Evolutionary conservation across 345 rosid species (phyloP).

Genomic region (Dimocarpus longan): DNA sequence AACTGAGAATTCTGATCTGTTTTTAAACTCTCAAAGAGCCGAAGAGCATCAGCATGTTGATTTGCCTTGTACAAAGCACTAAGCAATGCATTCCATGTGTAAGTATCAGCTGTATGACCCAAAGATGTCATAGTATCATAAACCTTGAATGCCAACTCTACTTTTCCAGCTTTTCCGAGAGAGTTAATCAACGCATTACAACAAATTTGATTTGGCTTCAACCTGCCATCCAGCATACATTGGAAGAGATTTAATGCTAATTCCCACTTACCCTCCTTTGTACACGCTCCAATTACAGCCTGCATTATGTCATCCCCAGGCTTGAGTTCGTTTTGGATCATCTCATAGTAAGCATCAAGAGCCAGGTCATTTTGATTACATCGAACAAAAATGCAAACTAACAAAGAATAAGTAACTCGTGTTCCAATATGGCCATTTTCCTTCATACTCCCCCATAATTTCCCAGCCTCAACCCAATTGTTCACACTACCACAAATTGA

Average conservation of each 20-base stretch:
- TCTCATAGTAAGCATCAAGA: slow-evolving; percentile 67
- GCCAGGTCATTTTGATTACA: slow-evolving; percentile 67
- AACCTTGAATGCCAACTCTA: slow-evolving; percentile 58
- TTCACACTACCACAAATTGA: slow-evolving; percentile 62
- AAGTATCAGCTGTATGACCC: slow-evolving; percentile 67
- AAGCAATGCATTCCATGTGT: slow-evolving; percentile 79
- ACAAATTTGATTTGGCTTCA: slow-evolving; percentile 60
- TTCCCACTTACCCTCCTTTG: slow-evolving; percentile 68
- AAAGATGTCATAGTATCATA: slow-evolving; percentile 45
- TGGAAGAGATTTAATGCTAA: slow-evolving; percentile 56
- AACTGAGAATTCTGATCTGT: slow-evolving; percentile 35
- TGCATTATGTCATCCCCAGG: slow-evolving; percentile 59
- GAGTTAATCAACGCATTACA: slow-evolving; percentile 74
- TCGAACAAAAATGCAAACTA: slow-evolving; percentile 70
- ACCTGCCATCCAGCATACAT: slow-evolving; percentile 48
- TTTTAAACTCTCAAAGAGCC: slow-evolving; percentile 60
- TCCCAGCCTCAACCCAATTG: slow-evolving; percentile 57
- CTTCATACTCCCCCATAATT: slow-evolving; percentile 65
- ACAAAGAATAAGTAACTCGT: slow-evolving; percentile 57
- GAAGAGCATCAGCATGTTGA: slow-evolving; percentile 57
- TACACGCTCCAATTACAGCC: slow-evolving; percentile 57
- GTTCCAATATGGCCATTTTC: slow-evolving; percentile 61
- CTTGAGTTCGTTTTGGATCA: slow-evolving; percentile 50
- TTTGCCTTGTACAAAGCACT: slow-evolving; percentile 61
- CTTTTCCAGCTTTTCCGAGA: slow-evolving; percentile 69